Base-by-base conservation (phyloP, 306 rosid species). In the Cicer bijugum region DNA sequence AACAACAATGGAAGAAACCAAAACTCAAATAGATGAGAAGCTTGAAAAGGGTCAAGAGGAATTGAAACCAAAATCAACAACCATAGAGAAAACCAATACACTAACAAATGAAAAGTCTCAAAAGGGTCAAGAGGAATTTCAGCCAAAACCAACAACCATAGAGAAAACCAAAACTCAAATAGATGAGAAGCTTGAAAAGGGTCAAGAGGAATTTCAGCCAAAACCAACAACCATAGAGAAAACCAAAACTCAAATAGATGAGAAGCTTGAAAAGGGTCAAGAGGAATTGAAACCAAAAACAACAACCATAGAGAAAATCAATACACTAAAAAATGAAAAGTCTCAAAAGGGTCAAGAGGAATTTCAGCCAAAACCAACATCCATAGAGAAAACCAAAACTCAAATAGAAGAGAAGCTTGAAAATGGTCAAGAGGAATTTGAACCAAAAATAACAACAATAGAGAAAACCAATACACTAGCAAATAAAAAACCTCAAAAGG, bases 271-370 rank as follows among this genome's bases (percentile, higher is more conserved):
- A 15, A 67, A 64, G 71, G 84, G 16, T 57, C 59, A 20, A 58
- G 78, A 86, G 14, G 84, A 59, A 9, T 42, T 35, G 71, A 71
- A 71, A 63, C 39, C 62, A 42, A 80, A 78, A 58, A 10, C 48
- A 66, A 56, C 47, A 52, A 6, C 47, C 3, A 28, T 71, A 33
- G 40, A 40, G 20, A 76, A 6, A 53, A 4, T 42, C 10, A 19
- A 39, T 9, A 52, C 28, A 53, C 48, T 9, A 63, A 45, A n/a
- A 15, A 57, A 74, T 37, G 78, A 69, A 28, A 58, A 71, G 15
- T 3, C 20, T 67, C 9, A 58, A 62, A 66, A 47, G 28, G 66
- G 6, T 64, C 45, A 16, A 10, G 75, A 68, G 40, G 59, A 62
- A 53, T 40, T 12, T 8, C 53, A 78, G 50, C 9, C 66, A 62